phyloP scores from a whole-genome alignment of 2,329 filamentous ascomycete species.

The Hypocrella siamensis region DNA sequence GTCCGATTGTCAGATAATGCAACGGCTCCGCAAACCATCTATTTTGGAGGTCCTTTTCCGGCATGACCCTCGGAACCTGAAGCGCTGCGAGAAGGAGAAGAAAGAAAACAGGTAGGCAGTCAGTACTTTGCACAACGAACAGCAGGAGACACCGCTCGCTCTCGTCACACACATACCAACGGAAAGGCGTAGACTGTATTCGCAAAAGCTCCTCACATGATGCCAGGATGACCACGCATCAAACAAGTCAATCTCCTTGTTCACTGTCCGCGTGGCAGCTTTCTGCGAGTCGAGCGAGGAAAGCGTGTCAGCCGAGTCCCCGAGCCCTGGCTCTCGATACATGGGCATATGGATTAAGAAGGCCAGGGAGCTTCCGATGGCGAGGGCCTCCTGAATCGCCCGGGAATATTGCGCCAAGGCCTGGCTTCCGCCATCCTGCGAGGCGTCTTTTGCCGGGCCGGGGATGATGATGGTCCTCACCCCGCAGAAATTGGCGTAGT shows the following conservation, averaged over 20 bases:
- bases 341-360: slow-evolving; percentile 73
- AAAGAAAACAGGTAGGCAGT: not conserved
- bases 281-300: slow-evolving; percentile 23
- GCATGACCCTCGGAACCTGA: slow-evolving; percentile 40
- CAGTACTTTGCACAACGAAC: not conserved
- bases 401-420: slow-evolving; percentile 65
- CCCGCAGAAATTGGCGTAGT: slow-evolving; percentile 92
- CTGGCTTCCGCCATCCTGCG: slow-evolving; percentile 30
- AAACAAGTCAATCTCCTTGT: slow-evolving; percentile 50
- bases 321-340: slow-evolving; percentile 53
- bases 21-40: slow-evolving; percentile 57
- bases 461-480: slow-evolving; percentile 69
- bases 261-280: slow-evolving; percentile 11
- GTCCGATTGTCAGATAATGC: slow-evolving; percentile 41
- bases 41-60: slow-evolving; percentile 43
- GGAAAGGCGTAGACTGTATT: slow-evolving; percentile 65
- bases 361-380: slow-evolving; percentile 59
- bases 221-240: slow-evolving; percentile 92
- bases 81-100: slow-evolving; percentile 24
- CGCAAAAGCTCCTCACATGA: slow-evolving; percentile 67
- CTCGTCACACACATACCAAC: slow-evolving; percentile 49
- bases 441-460: slow-evolving; percentile 53
- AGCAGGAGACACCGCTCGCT: not conserved
- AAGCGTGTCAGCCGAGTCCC: slow-evolving; percentile 36
- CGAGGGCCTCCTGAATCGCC: slow-evolving; percentile 65